Evolutionary conservation across 768 basidiomycete species (phyloP).

Genomic region (Naematelia aurantialba): DNA sequence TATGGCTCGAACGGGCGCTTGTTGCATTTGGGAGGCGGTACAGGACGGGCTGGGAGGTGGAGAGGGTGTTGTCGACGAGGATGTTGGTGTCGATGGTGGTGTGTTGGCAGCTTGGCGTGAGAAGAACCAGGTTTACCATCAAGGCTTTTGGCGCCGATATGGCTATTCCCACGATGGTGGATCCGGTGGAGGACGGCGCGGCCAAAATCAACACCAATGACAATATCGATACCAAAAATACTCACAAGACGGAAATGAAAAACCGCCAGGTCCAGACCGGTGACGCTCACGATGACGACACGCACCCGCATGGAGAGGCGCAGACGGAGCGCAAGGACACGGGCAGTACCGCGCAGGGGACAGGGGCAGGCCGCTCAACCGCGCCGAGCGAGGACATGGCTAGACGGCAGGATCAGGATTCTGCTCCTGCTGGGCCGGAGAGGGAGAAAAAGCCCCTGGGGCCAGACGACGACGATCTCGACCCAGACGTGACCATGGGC

Average conservation of each 20-base stretch:
- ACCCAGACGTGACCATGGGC: constrained; percentile 33
- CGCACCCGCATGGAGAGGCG: no score
- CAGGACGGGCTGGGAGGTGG: constrained; percentile 34
- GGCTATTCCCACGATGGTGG: neutral
- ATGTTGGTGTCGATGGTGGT: constrained; percentile 39
- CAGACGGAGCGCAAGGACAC: no score
- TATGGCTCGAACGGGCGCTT: constrained; percentile 17
- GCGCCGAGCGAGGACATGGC: no score
- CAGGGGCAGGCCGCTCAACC: no score
- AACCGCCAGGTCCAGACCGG: neutral
- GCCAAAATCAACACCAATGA: constrained; percentile 21
- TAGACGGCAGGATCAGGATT: no score
- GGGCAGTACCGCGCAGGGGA: no score
- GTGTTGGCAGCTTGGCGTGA: constrained; percentile 42
- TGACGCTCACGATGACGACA: no score
- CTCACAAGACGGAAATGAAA: neutral
- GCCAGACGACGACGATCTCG: constrained; percentile 30
- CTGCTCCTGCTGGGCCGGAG: no score
- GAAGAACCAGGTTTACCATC: constrained; percentile 39
- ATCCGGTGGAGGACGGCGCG: constrained; percentile 16
- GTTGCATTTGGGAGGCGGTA: constrained; percentile 31
- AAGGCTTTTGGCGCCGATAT: constrained; percentile 17
- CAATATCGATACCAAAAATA: neutral
- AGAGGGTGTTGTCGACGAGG: constrained; percentile 27
- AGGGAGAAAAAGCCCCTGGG: constrained; percentile 19